A percentile compares a stretch with the other conserved stretches of the same genome.
Evolutionary conservation across 768 basidiomycete species (phyloP).

Genomic region (Suillus subluteus): DNA sequence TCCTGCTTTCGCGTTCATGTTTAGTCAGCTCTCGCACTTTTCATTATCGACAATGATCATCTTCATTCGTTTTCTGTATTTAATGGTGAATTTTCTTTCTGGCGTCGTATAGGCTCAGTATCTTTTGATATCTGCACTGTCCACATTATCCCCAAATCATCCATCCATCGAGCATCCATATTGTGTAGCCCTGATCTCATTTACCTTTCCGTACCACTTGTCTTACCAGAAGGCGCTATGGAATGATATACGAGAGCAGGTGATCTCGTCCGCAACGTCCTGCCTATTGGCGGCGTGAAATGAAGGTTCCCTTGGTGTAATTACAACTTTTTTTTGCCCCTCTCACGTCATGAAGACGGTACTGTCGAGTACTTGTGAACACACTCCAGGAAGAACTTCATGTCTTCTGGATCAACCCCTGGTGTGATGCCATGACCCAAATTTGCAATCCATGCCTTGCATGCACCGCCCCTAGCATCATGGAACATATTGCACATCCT

Average conservation of each 20-base stretch:
- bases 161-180: slow-evolving; percentile 10
- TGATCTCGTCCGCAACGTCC: not conserved
- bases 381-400: slow-evolving; percentile 90
- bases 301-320: not conserved
- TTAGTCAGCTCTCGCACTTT: slow-evolving; percentile 10
- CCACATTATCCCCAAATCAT: slow-evolving; percentile 18
- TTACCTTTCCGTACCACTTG: slow-evolving; percentile 2
- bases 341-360: not conserved
- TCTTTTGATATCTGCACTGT: slow-evolving; percentile 16
- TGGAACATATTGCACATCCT: slow-evolving; percentile 81
- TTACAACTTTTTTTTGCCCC: not conserved
- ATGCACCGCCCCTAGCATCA: slow-evolving; percentile 45
- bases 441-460: slow-evolving; percentile 93
- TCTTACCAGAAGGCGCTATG: slow-evolving; percentile 4
- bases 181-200: slow-evolving; percentile 11
- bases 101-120: slow-evolving; percentile 36
- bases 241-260: slow-evolving; percentile 6
- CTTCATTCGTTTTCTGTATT: slow-evolving; percentile 27
- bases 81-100: slow-evolving; percentile 28
- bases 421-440: slow-evolving; percentile 98
- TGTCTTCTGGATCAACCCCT: slow-evolving; percentile 90
- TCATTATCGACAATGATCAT: slow-evolving; percentile 13
- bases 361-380: slow-evolving; percentile 76
- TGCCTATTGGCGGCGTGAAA: not conserved
- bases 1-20: slow-evolving; percentile 19